A percentile compares a stretch with the other conserved stretches of the same genome.
Conservation (phyloP, 2,329 filamentous ascomycete genomes). For the Sporothrix dimorphospora region DNA sequence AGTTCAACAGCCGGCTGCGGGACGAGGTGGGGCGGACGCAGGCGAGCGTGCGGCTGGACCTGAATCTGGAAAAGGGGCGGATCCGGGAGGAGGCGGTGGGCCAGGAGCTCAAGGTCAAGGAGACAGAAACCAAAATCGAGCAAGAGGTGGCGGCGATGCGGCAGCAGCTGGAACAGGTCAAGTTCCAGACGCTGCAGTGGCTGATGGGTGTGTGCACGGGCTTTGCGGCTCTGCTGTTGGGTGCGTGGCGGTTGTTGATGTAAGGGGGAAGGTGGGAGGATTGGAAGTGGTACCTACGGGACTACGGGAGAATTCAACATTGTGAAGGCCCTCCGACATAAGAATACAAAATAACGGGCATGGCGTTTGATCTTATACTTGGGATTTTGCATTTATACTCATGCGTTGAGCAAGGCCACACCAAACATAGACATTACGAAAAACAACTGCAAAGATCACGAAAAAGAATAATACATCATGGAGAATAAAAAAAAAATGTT, state of each 20-base stretch:
- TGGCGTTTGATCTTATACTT: conserved; percentile 2
- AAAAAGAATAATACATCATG: too few relatives aligned
- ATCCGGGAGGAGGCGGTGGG: conserved; percentile 95
- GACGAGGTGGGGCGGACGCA: conserved; percentile 96
- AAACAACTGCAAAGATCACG: background rate
- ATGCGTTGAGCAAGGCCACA: background rate
- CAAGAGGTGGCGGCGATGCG: conserved; percentile 90
- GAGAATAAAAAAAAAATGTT: too few relatives aligned
- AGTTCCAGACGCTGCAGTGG: conserved; percentile 98
- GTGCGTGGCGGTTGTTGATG: conserved; percentile 73
- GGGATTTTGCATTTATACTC: background rate
- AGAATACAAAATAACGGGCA: background rate
- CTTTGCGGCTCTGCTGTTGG: conserved; percentile 67
- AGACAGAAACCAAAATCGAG: conserved; percentile 98
- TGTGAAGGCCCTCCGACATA: background rate
- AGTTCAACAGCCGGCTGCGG: conserved; percentile 83
- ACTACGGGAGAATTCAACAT: background rate
- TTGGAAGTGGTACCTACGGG: background rate
- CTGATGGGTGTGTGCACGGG: conserved; percentile 82
- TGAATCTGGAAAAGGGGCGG: conserved; percentile 95
- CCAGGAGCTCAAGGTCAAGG: conserved; percentile 97
- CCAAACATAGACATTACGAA: background rate
- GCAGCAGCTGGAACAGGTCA: conserved; percentile 94
- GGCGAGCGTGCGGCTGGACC: conserved; percentile 85
- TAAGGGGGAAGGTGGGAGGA: conserved; percentile 38